Evolutionary conservation across 129 eudicot genomes (phyloP).

Genomic region (Flaveria ramosissima): DNA sequence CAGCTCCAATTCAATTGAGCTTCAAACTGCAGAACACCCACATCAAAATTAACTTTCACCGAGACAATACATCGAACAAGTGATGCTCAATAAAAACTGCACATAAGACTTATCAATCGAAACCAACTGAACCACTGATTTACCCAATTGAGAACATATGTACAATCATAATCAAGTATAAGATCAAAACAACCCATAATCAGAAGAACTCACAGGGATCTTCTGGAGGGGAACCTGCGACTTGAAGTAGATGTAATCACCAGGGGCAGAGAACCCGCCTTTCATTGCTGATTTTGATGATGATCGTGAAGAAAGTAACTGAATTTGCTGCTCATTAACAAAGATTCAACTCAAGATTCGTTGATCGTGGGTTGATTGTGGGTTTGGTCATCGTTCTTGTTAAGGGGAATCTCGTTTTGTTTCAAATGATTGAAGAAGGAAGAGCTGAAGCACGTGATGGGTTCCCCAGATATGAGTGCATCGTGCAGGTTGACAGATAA

Average conservation of each 20-base stretch:
- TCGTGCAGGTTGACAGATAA: slow-evolving; percentile 27
- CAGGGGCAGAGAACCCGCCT: slow-evolving; percentile 84
- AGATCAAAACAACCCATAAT: background rate
- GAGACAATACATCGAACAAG: slow-evolving; percentile 5
- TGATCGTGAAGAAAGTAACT: slow-evolving; percentile 6
- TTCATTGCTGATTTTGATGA: slow-evolving; percentile 52
- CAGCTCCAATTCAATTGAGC: background rate
- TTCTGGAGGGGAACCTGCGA: slow-evolving; percentile 98
- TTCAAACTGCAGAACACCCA: slow-evolving; percentile 5
- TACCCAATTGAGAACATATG: background rate
- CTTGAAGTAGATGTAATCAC: slow-evolving; percentile 98
- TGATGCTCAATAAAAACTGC: slow-evolving; percentile 19
- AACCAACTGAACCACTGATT: background rate
- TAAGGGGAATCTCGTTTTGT: background rate
- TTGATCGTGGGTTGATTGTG: slow-evolving; percentile 16
- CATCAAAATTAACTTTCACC: slow-evolving; percentile 1
- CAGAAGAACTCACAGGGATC: slow-evolving; percentile 74
- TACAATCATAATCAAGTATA: slow-evolving; percentile 5
- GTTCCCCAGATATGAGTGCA: slow-evolving; percentile 21
- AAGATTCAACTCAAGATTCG: slow-evolving; percentile 11
- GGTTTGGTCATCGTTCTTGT: background rate
- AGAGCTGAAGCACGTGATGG: slow-evolving; percentile 40
- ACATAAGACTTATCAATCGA: slow-evolving; percentile 17
- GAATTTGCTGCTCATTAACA: slow-evolving; percentile 21
- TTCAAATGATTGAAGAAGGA: slow-evolving; percentile 25